Percentiles rank a stretch among this genome's conserved stretches.
phyloP scores from a whole-genome alignment of 768 basidiomycete genomes.

The Boletellus emodensis region DNA sequence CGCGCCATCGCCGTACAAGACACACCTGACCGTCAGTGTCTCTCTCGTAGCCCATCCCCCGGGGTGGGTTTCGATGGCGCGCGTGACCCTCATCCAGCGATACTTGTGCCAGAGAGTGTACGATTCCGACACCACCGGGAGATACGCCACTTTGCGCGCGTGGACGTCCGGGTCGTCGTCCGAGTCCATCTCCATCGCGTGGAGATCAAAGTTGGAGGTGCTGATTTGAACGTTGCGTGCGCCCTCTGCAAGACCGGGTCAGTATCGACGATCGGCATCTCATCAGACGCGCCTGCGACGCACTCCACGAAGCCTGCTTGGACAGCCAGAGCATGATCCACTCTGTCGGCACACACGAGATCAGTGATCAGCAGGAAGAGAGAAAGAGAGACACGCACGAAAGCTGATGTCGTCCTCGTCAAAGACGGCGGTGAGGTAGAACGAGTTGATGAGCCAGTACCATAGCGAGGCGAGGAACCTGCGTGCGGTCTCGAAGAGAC shows the following conservation, averaged over 20 bases:
- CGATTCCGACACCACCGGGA: constrained; percentile 31
- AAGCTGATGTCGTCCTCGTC: constrained; percentile 56
- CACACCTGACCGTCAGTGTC: constrained; percentile 23
- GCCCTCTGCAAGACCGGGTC: constrained; percentile 18
- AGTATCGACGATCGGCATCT: neutral
- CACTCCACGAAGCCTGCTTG: constrained; percentile 56
- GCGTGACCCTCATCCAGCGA: constrained; percentile 29
- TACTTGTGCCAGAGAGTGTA: constrained; percentile 34
- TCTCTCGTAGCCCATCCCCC: constrained; percentile 21
- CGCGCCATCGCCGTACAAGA: neutral
- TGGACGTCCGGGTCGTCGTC: constrained; percentile 20
- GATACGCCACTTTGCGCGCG: constrained; percentile 32
- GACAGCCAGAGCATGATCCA: constrained; percentile 75
- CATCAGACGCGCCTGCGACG: constrained; percentile 15
- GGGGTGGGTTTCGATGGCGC: constrained; percentile 16
- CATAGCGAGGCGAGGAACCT: constrained; percentile 44
- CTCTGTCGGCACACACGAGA: constrained; percentile 32
- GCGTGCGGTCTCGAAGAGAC: constrained; percentile 55
- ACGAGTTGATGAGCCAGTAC: constrained; percentile 41
- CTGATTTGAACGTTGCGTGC: constrained; percentile 52
- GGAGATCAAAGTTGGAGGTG: constrained; percentile 37
- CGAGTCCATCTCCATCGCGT: constrained; percentile 20
- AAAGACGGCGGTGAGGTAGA: constrained; percentile 62
- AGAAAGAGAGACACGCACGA: constrained; percentile 34
- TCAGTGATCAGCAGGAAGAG: neutral